Base-by-base conservation (phyloP, 176 grass and related monocot species). In the Ensete glaucum region DNA sequence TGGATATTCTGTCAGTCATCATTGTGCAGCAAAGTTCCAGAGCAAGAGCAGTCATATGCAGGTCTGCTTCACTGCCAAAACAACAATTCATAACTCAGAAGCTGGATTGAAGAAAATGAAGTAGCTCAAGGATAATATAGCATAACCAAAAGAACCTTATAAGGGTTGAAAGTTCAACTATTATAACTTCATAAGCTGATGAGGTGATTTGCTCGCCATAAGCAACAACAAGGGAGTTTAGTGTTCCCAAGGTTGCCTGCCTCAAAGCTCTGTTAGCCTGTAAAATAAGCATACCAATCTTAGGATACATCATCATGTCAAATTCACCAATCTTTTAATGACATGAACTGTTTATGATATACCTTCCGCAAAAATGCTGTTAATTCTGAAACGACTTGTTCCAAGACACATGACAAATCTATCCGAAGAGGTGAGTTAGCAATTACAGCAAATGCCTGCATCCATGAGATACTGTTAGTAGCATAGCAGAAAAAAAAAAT, bases 31-130 rank as follows among this genome's bases (percentile, higher is more conserved):
- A 96, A 80, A 96, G 92, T 71, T 91, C 92, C 76, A 96, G 57
- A 25, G 92, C 92, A 85, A 96, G 88, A 22, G 92, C 92, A 24
- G 92, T 91, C 92, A 96, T 96, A 76, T 96, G 92, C 51, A 96
- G 78, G 71, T 96, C 92, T 84, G 78, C 88, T 73, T 96, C 92
- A 81, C 92, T 96, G 80, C 62, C 71, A 84, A 50, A 81, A 76
- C 16, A 48, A 74, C 29, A 55, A 69, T 53, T 8, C 15, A 48
- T 26, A 69, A 73, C n/a, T 54, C 7, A 23, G 52, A 20, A n/a
- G 1, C 50, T 57, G 54, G 65, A 57, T 21, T 43, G 21, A 53
- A 9, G 63, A 73, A 23, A 23, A 62, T 52, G 43, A 3, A 56
- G 12, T 72, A 69, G n/a, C 53, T 50, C 52, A 68, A 21, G 52